Conservation (phyloP, 805 yeast species). For the Wickerhamiella slavikovae region DNA sequence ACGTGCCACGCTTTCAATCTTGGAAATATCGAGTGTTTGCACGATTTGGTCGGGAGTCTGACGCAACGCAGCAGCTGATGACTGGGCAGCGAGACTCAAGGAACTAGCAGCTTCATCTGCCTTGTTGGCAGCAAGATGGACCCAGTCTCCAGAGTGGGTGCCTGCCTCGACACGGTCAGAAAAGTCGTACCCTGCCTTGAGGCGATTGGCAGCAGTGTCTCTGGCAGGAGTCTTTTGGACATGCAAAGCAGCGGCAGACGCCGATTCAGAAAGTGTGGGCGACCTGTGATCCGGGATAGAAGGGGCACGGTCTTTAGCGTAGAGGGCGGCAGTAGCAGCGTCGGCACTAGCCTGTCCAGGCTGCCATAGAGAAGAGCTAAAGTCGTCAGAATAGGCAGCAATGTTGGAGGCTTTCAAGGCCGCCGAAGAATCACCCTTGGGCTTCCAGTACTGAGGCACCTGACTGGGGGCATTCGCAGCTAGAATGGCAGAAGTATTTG, state of each 20-base stretch:
- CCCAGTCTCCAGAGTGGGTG: slow-evolving; percentile 5
- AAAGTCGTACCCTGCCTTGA: slow-evolving; percentile 19
- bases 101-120: slow-evolving; percentile 3
- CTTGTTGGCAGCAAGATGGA: slow-evolving; percentile 4
- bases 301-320: slow-evolving; percentile 12
- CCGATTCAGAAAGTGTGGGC: slow-evolving; percentile 6
- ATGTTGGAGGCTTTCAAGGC: slow-evolving; percentile 19
- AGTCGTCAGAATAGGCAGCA: slow-evolving; percentile 15
- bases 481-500: slow-evolving; percentile 15
- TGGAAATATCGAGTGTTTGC: slow-evolving; percentile 9
- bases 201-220: slow-evolving; percentile 16
- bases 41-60: slow-evolving; percentile 3
- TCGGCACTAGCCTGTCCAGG: slow-evolving; percentile 23
- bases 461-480: slow-evolving; percentile 16
- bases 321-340: slow-evolving; percentile 38
- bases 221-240: slow-evolving; percentile 15
- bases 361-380: slow-evolving; percentile 18
- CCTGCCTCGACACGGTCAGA: slow-evolving; percentile 6
- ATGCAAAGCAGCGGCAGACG: slow-evolving; percentile 17
- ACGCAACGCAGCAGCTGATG: slow-evolving; percentile 4
- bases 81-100: slow-evolving; percentile 3
- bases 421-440: slow-evolving; percentile 12
- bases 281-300: slow-evolving; percentile 1
- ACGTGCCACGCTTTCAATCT: slow-evolving; percentile 16
- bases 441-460: slow-evolving; percentile 19